Base-by-base conservation (phyloP, 2,329 filamentous ascomycete genomes). In the Fusarium equiseti region DNA sequence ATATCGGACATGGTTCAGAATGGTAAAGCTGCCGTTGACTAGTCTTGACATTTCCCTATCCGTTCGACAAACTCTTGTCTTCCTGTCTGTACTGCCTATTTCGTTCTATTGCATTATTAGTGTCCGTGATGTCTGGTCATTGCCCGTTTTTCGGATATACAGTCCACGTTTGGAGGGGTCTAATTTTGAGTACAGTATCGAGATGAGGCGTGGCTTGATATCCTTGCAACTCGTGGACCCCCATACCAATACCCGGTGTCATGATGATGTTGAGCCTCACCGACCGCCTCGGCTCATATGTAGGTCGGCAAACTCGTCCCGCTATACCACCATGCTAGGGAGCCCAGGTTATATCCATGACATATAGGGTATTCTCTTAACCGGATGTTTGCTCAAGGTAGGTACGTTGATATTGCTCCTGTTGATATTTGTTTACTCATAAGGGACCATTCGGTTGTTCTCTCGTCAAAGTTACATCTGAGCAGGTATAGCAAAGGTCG, bases 221-320 rank as follows among this genome's bases (percentile, higher is more conserved):
- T 53, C 54, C 61, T 69, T 63, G 53, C 27, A 61, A 35, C 43
- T 59, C 55, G 55, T 67, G 66, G 68, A 57, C 45, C 59, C 60
- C 51, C 58, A 58, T 64, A 42, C 35, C 35, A 50, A 63, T 56
- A 42, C 53, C 44, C 58, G 63, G 48, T 65, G 61, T 56, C 61
- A 71, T 60, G 53, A 70, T 51, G 70, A 68, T 65, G 45, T 44
- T 73, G 66, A 70, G 51, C 52, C 59, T 62, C 63, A 71, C 62
- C 71, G 58, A 66, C 66, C 69, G 59, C 35, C 43, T 74, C 61
- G 56, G 48, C 45, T 57, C 62, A 65, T 48, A 46, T 29, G n/a
- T 54, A 35, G 29, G 44, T 53, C 32, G 50, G 52, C 40, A 59
- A 48, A 26, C 57, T 56, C 66, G 62, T 66, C 56, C 63, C 65